phyloP scores from a whole-genome alignment of 164 flowering plant species.

The Santalum album region DNA sequence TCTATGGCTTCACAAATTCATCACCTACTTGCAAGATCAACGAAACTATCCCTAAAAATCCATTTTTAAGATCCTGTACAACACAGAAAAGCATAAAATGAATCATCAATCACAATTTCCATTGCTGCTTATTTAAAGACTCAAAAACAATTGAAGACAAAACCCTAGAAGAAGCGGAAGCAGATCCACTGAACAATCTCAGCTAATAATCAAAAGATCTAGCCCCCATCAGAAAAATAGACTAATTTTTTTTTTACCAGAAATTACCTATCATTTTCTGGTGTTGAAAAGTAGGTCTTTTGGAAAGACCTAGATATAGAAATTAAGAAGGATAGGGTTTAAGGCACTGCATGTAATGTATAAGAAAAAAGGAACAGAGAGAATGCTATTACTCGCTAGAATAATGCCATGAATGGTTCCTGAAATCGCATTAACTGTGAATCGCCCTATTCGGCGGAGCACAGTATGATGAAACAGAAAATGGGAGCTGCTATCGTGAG shows the following conservation, averaged over 20 bases:
- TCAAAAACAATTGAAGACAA: background rate
- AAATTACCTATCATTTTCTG: no score
- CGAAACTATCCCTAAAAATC: slow-evolving; percentile 8
- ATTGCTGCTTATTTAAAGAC: no score
- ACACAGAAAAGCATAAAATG: background rate
- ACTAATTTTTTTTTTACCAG: no score
- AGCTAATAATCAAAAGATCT: slow-evolving; percentile 7
- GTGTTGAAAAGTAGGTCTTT: no score
- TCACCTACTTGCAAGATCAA: slow-evolving; percentile 11
- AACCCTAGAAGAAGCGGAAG: slow-evolving; percentile 1
- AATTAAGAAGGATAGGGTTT: no score
- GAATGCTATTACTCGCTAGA: slow-evolving; percentile 7
- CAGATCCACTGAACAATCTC: background rate
- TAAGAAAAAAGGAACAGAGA: background rate
- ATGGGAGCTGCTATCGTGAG: slow-evolving; percentile 16
- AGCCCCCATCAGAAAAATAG: no score
- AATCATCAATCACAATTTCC: background rate
- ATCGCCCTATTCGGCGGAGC: slow-evolving; percentile 5
- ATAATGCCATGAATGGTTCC: slow-evolving; percentile 10
- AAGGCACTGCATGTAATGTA: background rate
- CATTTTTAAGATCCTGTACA: slow-evolving; percentile 1
- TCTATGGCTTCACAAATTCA: slow-evolving; percentile 6
- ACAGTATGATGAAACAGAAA: slow-evolving; percentile 15
- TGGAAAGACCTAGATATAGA: background rate
- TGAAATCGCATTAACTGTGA: slow-evolving; percentile 10